Percentiles rank a stretch among this genome's conserved stretches.
Conservation (phyloP, 345 rosid species). For the Populus deltoides region DNA sequence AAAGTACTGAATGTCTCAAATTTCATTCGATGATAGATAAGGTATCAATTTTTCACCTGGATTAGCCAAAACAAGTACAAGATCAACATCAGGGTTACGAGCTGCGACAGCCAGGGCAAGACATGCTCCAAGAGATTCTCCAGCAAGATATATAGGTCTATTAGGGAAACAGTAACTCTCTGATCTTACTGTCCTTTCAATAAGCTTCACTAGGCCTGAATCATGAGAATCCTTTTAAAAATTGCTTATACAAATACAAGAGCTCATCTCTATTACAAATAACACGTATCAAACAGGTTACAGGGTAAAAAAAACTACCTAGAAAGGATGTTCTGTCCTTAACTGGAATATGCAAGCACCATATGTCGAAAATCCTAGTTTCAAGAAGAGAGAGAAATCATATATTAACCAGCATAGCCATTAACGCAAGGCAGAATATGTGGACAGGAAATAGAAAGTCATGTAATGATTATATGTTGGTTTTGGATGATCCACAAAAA, state of each 20-base stretch:
- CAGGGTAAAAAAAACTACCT: slow-evolving; percentile 26
- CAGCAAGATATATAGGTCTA: slow-evolving; percentile 73
- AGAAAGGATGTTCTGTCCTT: slow-evolving; percentile 63
- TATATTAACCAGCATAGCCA: too few relatives aligned
- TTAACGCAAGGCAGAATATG: too few relatives aligned
- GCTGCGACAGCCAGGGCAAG: slow-evolving; percentile 69
- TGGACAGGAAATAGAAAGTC: too few relatives aligned
- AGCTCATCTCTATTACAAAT: neutral
- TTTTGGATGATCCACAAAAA: too few relatives aligned
- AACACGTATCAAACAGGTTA: neutral
- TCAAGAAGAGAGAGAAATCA: neutral
- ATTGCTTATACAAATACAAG: neutral
- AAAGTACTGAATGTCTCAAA: neutral
- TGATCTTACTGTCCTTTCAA: slow-evolving; percentile 47
- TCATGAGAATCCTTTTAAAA: neutral
- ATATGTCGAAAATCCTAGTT: slow-evolving; percentile 62
- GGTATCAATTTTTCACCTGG: slow-evolving; percentile 45
- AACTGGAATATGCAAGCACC: slow-evolving; percentile 81
- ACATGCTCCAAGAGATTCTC: slow-evolving; percentile 83
- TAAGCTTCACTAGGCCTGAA: slow-evolving; percentile 59
- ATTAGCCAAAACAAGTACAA: slow-evolving; percentile 60
- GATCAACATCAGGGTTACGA: slow-evolving; percentile 61
- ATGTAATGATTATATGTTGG: neutral
- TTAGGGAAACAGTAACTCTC: slow-evolving; percentile 37
- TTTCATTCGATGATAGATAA: neutral